These are phyloP conservation scores for Eimeria necatrix DNA, from an alignment of 169 alveolate genomes.

Conservation along the genomic window DNA sequence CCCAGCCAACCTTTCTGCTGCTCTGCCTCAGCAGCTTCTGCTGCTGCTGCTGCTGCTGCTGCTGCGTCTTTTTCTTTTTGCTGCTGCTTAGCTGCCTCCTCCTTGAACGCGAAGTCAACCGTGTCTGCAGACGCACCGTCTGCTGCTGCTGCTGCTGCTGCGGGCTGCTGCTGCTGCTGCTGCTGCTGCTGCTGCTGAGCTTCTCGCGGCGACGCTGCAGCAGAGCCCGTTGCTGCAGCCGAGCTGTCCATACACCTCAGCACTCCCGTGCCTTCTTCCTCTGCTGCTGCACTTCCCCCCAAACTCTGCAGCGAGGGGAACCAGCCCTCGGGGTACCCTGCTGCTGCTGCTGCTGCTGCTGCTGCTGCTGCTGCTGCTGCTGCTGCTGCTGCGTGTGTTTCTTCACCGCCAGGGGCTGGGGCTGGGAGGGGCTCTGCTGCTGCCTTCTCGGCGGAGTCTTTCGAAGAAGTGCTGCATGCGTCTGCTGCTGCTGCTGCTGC, in stretches of 20 bases:
- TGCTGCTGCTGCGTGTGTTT: not conserved
- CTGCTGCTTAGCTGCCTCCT: not conserved
- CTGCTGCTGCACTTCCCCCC: no score
- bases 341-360: not conserved
- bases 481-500: not conserved
- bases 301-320: no score
- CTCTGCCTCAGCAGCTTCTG: not conserved
- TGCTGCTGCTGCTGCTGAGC: no score
- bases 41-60: not conserved
- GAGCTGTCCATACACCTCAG: no score
- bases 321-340: not conserved
- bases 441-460: not conserved
- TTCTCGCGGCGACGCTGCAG: no score
- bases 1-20: not conserved
- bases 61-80: not conserved
- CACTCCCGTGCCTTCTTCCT: no score
- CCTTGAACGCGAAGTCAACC: not conserved
- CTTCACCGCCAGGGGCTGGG: not conserved
- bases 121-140: not conserved
- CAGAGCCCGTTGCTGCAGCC: no score
- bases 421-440: not conserved
- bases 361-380: conserved; percentile 16
- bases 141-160: no score
- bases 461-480: not conserved
- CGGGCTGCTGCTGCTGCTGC: no score